Conservation (phyloP, 129 eudicot species). For the Flaveria robusta region DNA sequence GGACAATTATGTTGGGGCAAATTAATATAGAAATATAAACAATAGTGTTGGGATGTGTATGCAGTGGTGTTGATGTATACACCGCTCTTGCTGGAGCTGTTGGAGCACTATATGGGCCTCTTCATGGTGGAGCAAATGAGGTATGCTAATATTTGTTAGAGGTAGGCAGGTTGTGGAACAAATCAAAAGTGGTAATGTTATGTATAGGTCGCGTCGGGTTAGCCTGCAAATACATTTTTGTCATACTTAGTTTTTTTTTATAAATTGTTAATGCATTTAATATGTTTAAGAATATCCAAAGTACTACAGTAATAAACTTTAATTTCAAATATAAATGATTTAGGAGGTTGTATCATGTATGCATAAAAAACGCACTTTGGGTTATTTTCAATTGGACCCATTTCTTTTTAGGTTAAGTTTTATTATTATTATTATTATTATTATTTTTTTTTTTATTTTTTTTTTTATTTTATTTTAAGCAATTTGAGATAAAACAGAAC, state of each 20-base stretch:
- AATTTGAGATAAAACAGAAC: not conserved
- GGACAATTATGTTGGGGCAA: conserved; percentile 4
- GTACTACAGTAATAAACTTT: not conserved
- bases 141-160: conserved; percentile 33
- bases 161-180: not conserved
- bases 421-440: too few species aligned
- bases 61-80: conserved; percentile 23
- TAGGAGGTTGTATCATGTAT: not conserved
- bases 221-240: not conserved
- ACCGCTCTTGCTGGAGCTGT: conserved; percentile 82
- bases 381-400: too few species aligned
- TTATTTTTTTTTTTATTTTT: too few species aligned
- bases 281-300: too few species aligned
- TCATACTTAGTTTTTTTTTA: not conserved
- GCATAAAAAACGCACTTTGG: not conserved
- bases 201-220: not conserved
- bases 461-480: too few species aligned
- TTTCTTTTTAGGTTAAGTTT: not conserved
- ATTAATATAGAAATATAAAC: not conserved
- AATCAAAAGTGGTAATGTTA: not conserved
- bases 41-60: not conserved
- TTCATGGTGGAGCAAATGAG: conserved; percentile 99
- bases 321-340: not conserved
- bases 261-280: not conserved
- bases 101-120: conserved; percentile 98